Evolutionary conservation across 2,329 filamentous ascomycete genomes (phyloP).

Genomic region (Rutstroemia sp.): DNA sequence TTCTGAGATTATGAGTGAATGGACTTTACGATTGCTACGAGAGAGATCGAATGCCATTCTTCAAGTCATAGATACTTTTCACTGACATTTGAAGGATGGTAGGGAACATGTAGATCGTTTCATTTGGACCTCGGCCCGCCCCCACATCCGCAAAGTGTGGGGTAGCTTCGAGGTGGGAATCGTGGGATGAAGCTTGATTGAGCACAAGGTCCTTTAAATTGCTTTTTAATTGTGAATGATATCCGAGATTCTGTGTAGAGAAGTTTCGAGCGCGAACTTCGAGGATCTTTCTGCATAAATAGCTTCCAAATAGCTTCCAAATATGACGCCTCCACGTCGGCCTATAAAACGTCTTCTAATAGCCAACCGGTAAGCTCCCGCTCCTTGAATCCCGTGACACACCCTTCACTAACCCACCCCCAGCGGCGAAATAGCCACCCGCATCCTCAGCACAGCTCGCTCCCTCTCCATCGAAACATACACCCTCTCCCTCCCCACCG

Average conservation of each 20-base stretch:
- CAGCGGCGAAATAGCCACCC: conserved; percentile 57
- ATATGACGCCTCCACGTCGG: conserved; percentile 2
- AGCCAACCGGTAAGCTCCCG: conserved; percentile 40
- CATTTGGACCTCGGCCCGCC: conserved; percentile 3
- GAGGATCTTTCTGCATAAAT: background rate
- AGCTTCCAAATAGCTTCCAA: background rate
- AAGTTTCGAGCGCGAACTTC: too few relatives aligned
- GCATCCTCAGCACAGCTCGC: conserved; percentile 51
- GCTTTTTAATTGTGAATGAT: too few relatives aligned
- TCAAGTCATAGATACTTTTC: too few relatives aligned
- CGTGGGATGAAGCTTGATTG: too few relatives aligned
- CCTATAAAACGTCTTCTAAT: conserved; percentile 44
- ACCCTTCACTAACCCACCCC: background rate
- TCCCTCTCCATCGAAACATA: conserved; percentile 50
- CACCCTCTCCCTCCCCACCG: conserved; percentile 46
- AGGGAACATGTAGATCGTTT: background rate
- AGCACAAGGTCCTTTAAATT: too few relatives aligned
- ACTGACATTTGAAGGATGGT: background rate
- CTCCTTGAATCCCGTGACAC: background rate
- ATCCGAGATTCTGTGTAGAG: too few relatives aligned
- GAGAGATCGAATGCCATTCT: too few relatives aligned
- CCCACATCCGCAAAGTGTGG: background rate
- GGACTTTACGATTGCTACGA: too few relatives aligned
- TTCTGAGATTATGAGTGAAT: conserved; percentile 11
- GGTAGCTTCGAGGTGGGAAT: background rate